Conservation (phyloP, 345 rosid species). For the Diplotaxis tenuifolia region DNA sequence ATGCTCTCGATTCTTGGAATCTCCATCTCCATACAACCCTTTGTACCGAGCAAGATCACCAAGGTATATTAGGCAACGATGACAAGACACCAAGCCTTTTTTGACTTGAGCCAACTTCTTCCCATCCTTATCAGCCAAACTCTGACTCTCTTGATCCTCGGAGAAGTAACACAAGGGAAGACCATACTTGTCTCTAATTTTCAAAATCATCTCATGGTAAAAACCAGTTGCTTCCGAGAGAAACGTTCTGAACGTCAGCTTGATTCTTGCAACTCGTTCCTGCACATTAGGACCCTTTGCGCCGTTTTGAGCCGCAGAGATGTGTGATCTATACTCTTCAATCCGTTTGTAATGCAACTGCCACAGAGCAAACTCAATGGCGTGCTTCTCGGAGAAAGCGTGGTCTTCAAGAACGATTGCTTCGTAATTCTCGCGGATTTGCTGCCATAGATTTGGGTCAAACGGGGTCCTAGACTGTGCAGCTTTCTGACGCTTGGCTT, state of each 20-base stretch:
- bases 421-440: conserved; percentile 96
- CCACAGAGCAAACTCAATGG: conserved; percentile 78
- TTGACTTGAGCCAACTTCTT: conserved; percentile 65
- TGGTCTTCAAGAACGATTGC: conserved; percentile 89
- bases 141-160: conserved; percentile 66
- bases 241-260: conserved; percentile 78
- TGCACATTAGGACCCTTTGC: conserved; percentile 56
- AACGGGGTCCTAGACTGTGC: conserved; percentile 76
- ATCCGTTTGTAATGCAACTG: conserved; percentile 86
- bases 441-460: conserved; percentile 88
- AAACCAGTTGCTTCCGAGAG: conserved; percentile 94
- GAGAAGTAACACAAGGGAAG: conserved; percentile 80
- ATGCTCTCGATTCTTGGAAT: conserved; percentile 73
- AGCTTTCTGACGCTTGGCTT: conserved; percentile 66
- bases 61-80: conserved; percentile 97
- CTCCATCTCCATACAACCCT: conserved; percentile 88
- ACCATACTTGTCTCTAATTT: conserved; percentile 84
- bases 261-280: conserved; percentile 59
- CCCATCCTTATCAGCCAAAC: conserved; percentile 68
- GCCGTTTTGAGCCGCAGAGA: conserved; percentile 47
- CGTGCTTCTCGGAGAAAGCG: conserved; percentile 85
- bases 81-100: conserved; percentile 85
- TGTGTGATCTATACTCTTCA: conserved; percentile 72
- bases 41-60: conserved; percentile 97
- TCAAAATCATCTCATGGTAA: conserved; percentile 84